Evolutionary conservation across 2,329 filamentous ascomycete genomes (phyloP), one percentile per base, ranked within the genome.

Genomic region (Cladophialophora psammophila): DNA sequence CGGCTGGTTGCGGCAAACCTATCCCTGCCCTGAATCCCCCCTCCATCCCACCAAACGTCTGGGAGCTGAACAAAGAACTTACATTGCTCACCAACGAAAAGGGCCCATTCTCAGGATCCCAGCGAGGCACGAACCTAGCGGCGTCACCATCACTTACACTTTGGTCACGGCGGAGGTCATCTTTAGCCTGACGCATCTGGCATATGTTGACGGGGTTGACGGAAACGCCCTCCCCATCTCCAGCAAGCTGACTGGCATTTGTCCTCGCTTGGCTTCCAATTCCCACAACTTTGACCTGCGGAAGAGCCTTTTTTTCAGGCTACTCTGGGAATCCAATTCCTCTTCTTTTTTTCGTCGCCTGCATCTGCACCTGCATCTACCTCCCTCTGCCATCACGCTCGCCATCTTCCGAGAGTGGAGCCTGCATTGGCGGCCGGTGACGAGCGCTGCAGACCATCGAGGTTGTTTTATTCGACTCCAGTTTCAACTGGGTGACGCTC

Each of bases 121-220:
- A 53, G 60, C 32, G 54, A 68, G 68, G 68, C 53, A 68, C 68
- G 68, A 68, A 70, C 68, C 68, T 70, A 70, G 68, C 63, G 60
- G 63, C 65, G 61, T 69, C 57, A 60, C 63, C 65, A 63, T 54
- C 57, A 60, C 61, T 10, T 26, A 26, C 26, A 26, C 26, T 26
- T 40, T 58, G 60, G 68, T 63, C 60, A 60, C 66, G 36, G 63
- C 65, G 66, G 63, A 69, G 63, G 63, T 55, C 50, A 40, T 45
- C 54, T 48, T 56, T 54, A 66, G 61, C 63, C 34, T 38, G 54
- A 60, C 57, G 67, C 64, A 56, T 53, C 63, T 65, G 38, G 66
- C 63, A 63, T 53, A 50, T 35, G 56, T 65, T 67, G 65, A 58
- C 57, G 50, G 45, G 48, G 32, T 48, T 48, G 35, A 42, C 45